Percentiles rank a stretch among this genome's conserved stretches.
Conservation (phyloP, 192 early-diverging fungal genomes). For the Ambispora gerdemannii region DNA sequence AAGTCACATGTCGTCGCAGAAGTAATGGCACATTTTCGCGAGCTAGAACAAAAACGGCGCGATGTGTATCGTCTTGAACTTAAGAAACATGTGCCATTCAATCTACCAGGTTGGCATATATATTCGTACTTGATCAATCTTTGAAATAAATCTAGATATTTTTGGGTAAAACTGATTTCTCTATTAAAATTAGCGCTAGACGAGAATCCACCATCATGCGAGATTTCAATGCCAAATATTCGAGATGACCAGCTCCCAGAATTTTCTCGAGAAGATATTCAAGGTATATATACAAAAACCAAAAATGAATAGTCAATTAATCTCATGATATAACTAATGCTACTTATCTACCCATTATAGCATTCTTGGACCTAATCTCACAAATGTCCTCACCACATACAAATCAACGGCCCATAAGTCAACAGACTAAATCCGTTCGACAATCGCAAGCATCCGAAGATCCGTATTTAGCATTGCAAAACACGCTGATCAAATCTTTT, state of each 20-base stretch:
- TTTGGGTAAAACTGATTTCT: not conserved
- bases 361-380: not conserved
- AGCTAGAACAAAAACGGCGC: slow-evolving; percentile 39
- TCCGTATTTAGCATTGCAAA: slow-evolving; percentile 33
- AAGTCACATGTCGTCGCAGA: slow-evolving; percentile 43
- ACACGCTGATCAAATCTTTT: slow-evolving; percentile 37
- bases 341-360: not conserved
- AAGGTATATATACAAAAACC: slow-evolving; percentile 9
- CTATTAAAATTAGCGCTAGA: slow-evolving; percentile 33
- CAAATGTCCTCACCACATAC: not conserved
- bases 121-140: not conserved
- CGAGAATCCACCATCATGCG: slow-evolving; percentile 46
- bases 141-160: not conserved
- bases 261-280: slow-evolving; percentile 44
- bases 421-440: not conserved
- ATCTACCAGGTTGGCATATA: slow-evolving; percentile 32
- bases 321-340: not conserved
- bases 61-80: slow-evolving; percentile 42
- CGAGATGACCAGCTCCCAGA: slow-evolving; percentile 34
- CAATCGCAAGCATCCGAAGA: slow-evolving; percentile 1
- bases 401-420: not conserved
- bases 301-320: not conserved
- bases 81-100: slow-evolving; percentile 40
- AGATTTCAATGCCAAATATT: slow-evolving; percentile 43
- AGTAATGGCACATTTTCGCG: slow-evolving; percentile 40